Conservation (phyloP, 176 grass and related monocot species). For the Phoenix roebelenii region DNA sequence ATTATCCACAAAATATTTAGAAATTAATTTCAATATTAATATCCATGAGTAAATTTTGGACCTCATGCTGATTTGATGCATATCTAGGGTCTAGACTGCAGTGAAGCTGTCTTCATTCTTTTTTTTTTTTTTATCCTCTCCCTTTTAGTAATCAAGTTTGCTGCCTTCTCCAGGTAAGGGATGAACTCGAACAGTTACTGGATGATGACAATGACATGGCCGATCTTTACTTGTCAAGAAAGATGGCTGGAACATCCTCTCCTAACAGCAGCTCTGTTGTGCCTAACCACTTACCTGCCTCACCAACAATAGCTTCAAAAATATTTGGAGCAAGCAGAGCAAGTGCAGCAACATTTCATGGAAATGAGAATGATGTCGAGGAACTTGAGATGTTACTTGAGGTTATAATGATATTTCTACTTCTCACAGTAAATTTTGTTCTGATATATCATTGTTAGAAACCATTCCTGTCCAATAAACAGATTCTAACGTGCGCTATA, state of each 20-base stretch:
- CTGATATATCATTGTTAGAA: background rate
- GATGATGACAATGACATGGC: constrained; percentile 26
- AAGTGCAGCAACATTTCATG: constrained; percentile 15
- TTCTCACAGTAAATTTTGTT: background rate
- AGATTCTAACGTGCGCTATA: background rate
- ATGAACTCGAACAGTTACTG: constrained; percentile 21
- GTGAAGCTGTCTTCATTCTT: background rate
- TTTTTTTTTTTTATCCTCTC: background rate
- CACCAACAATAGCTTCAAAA: constrained; percentile 8
- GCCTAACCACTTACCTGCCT: background rate
- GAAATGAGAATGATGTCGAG: constrained; percentile 18
- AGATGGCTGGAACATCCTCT: constrained; percentile 3
- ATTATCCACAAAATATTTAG: too few relatives aligned
- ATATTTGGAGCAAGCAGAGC: constrained; percentile 4
- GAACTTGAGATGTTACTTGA: constrained; percentile 27
- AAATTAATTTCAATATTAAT: too few relatives aligned
- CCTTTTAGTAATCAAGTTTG: background rate
- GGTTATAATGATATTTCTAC: constrained; percentile 9
- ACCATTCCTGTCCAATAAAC: background rate
- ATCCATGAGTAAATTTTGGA: too few relatives aligned
- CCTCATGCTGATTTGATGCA: background rate
- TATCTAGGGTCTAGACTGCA: too few relatives aligned
- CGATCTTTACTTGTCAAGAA: constrained; percentile 21
- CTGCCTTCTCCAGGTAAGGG: constrained; percentile 12
- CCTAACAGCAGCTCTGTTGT: background rate